Base-by-base conservation (phyloP, 2,329 filamentous ascomycete genomes). In the Beauveria brongniartii region DNA sequence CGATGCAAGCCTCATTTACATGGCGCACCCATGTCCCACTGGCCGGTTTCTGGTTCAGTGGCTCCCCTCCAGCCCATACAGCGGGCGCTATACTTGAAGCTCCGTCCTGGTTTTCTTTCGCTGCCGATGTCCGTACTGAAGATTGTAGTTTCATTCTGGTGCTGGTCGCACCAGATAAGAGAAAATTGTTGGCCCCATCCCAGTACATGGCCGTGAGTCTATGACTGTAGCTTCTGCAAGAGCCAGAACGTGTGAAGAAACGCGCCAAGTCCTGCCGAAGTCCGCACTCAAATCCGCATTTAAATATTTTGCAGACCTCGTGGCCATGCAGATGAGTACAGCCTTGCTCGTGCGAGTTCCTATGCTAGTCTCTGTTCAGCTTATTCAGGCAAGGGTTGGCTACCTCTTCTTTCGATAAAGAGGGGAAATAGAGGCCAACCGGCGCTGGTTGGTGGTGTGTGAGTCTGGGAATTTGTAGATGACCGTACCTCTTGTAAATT, bases 341-440 rank as follows among this genome's bases (percentile, higher is more conserved):
- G 57, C 57, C 57, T 53, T 59, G 57, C 50, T 20, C 22, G 41
- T 59, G 57, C 57, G 57, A 59, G 48, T 59, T 59, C 57, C 57
- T 57, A 57, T 57, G 55, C 55, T 59, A 53, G 50, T 40, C 50
- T 59, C 50, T 20, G 20, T 59, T 53, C 48, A 59, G 57, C 48
- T 52, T 34, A 34, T 9, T 18, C 14, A 30, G 22, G 5, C 14
- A 53, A 30, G 43, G 54, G 30, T 34, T 53, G 26, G 12, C 14
- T 47, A n/a, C 9, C 28, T n/a, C 9, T n/a, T 37, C 14, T 53
- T 26, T 26, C 28, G 28, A 9, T 28, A 54, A 59, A 47, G 57
- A 53, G 50, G 57, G 57, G 57, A 53, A 53, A 34, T n/a, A 53
- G 41, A 46, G 20, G n/a, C 5, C 26, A 24, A 53, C 46, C 5